Percentiles rank a stretch among this genome's conserved stretches.
Evolutionary conservation across 1,139 yeast species (phyloP).

Genomic region (Yamadazyma trypodendri): DNA sequence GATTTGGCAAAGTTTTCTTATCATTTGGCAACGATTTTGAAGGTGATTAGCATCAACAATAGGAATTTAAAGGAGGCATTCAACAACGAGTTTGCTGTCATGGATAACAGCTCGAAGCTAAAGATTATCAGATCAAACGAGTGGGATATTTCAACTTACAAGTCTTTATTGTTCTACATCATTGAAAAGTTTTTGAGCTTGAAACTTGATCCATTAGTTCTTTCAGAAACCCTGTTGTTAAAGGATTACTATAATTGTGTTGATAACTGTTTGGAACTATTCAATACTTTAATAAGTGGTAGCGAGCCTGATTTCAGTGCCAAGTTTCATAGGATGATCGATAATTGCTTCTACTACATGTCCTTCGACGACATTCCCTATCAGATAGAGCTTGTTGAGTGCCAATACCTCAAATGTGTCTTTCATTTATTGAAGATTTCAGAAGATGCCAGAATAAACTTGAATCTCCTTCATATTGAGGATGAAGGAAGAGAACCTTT

Average conservation of each 20-base stretch:
- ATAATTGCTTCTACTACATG: conserved; percentile 26
- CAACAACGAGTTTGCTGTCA: conserved; percentile 54
- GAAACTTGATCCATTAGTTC: conserved; percentile 26
- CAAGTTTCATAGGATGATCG: conserved; percentile 31
- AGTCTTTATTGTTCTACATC: conserved; percentile 49
- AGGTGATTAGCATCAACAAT: conserved; percentile 47
- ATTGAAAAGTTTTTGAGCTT: conserved; percentile 43
- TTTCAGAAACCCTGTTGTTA: conserved; percentile 19
- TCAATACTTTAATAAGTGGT: conserved; percentile 52
- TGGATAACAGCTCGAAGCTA: conserved; percentile 44
- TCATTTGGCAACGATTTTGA: conserved; percentile 49
- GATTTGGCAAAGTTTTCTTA: conserved; percentile 63
- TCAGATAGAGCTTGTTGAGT: conserved; percentile 30
- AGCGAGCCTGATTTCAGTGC: conserved; percentile 50
- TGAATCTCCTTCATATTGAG: conserved; percentile 32
- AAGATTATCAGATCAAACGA: conserved; percentile 34
- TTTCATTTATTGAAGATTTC: conserved; percentile 32
- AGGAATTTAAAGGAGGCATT: conserved; percentile 45
- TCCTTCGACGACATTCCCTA: conserved; percentile 14
- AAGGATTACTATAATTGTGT: conserved; percentile 27
- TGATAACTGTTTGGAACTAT: conserved; percentile 36
- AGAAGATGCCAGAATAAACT: conserved; percentile 27
- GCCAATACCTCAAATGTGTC: conserved; percentile 30
- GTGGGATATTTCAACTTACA: conserved; percentile 65
- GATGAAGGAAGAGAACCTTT: conserved; percentile 33